Conservation (phyloP, 306 rosid genomes). For the Cicer cuneatum region DNA sequence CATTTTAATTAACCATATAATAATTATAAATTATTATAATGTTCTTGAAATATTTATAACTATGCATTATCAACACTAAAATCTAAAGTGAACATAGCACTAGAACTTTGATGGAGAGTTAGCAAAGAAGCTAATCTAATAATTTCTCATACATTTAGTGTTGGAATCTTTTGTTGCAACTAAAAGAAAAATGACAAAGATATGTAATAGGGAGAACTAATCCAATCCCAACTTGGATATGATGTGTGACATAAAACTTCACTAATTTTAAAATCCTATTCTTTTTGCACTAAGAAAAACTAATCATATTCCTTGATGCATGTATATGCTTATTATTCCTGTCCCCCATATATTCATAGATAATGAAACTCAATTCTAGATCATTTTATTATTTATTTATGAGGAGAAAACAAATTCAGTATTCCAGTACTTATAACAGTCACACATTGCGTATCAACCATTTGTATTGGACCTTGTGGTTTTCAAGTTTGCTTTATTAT, state of each 20-base stretch:
- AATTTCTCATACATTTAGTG: conserved; percentile 40
- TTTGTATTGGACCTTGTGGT: too few relatives aligned
- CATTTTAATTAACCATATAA: not conserved
- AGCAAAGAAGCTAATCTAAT: conserved; percentile 44
- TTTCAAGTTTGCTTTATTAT: too few relatives aligned
- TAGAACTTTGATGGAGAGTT: conserved; percentile 1
- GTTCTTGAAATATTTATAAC: not conserved
- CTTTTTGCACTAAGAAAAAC: not conserved
- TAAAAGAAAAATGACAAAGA: conserved; percentile 36
- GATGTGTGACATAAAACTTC: conserved; percentile 48
- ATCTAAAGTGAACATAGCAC: not conserved
- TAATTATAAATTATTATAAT: not conserved
- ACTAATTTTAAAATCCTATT: conserved; percentile 26
- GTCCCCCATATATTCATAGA: not conserved
- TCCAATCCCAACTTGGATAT: conserved; percentile 47
- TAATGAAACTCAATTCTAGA: too few relatives aligned
- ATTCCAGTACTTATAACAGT: too few relatives aligned
- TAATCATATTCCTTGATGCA: not conserved
- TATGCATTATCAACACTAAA: not conserved
- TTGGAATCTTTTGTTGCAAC: conserved; percentile 55
- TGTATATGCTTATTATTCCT: not conserved
- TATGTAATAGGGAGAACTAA: conserved; percentile 17
- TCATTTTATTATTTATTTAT: too few relatives aligned
- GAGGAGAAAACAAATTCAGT: too few relatives aligned
- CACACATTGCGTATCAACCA: too few relatives aligned